Conservation (phyloP, 306 rosid genomes). For the Acacia confusa region DNA sequence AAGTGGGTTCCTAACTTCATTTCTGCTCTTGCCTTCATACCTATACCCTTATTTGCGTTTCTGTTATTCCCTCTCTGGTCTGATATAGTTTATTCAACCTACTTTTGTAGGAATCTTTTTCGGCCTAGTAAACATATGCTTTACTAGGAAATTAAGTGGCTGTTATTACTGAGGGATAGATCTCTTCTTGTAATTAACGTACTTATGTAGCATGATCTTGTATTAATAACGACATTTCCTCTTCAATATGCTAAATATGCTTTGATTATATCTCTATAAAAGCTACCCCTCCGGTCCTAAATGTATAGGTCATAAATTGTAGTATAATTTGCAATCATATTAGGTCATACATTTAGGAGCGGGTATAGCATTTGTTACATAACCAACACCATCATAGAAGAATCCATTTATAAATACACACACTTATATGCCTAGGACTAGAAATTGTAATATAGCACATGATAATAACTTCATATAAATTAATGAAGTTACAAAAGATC, state of each 20-base stretch:
- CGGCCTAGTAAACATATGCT: slow-evolving; percentile 42
- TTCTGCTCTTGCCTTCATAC: slow-evolving; percentile 34
- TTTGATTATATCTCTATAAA: not conserved
- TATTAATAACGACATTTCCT: not conserved
- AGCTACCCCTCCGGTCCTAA: no score
- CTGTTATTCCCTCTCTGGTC: slow-evolving; percentile 39
- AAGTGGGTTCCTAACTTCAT: slow-evolving; percentile 40
- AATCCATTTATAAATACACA: no score
- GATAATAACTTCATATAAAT: no score
- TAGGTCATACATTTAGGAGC: no score
- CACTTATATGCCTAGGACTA: no score
- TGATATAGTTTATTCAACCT: slow-evolving; percentile 45
- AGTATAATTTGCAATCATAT: no score
- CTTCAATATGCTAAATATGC: not conserved
- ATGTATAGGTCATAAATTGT: no score
- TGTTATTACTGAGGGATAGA: not conserved
- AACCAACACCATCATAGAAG: no score
- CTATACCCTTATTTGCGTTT: slow-evolving; percentile 30
- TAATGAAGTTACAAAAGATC: no score
- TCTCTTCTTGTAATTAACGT: not conserved
- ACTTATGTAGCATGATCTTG: not conserved
- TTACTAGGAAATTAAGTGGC: not conserved
- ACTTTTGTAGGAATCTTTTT: slow-evolving; percentile 37
- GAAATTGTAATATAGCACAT: no score
- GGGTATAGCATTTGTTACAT: no score